Percentiles rank a stretch among this genome's conserved stretches.
phyloP scores from a whole-genome alignment of 1,139 yeast genomes.

The Kluyveromyces sp. region DNA sequence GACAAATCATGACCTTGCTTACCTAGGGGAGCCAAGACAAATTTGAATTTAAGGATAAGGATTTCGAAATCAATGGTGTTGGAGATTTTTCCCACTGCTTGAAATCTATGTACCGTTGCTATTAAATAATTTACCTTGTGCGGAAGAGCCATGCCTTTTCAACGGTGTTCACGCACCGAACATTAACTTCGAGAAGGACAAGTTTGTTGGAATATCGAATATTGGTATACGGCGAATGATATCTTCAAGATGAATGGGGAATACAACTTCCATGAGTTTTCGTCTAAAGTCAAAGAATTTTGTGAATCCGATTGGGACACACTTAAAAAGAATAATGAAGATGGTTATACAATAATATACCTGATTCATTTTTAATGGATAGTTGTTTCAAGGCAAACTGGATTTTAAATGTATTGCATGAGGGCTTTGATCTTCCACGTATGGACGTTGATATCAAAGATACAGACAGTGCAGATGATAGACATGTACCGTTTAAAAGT shows the following conservation, averaged over 20 bases:
- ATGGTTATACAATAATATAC: constrained; percentile 38
- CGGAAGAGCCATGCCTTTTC: constrained; percentile 65
- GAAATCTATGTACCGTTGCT: constrained; percentile 62
- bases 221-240: constrained; percentile 82
- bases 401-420: constrained; percentile 70
- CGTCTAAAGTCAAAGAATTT: constrained; percentile 49
- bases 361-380: constrained; percentile 42
- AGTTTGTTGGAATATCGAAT: constrained; percentile 70
- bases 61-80: constrained; percentile 48
- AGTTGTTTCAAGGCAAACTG: constrained; percentile 81
- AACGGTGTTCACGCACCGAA: constrained; percentile 77
- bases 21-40: constrained; percentile 46
- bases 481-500: constrained; percentile 47
- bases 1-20: constrained; percentile 55
- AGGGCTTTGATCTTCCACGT: constrained; percentile 69
- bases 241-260: constrained; percentile 72
- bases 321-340: constrained; percentile 41
- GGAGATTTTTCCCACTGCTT: constrained; percentile 66
- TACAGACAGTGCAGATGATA: constrained; percentile 26
- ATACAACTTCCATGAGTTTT: constrained; percentile 56
- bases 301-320: constrained; percentile 61
- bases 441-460: constrained; percentile 39
- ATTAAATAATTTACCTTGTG: constrained; percentile 64
- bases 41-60: constrained; percentile 36
- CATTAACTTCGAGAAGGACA: constrained; percentile 61